These are phyloP conservation scores for Phoma sp. DNA, from an alignment of 2,329 filamentous ascomycete genomes.

Conservation along the genomic window DNA sequence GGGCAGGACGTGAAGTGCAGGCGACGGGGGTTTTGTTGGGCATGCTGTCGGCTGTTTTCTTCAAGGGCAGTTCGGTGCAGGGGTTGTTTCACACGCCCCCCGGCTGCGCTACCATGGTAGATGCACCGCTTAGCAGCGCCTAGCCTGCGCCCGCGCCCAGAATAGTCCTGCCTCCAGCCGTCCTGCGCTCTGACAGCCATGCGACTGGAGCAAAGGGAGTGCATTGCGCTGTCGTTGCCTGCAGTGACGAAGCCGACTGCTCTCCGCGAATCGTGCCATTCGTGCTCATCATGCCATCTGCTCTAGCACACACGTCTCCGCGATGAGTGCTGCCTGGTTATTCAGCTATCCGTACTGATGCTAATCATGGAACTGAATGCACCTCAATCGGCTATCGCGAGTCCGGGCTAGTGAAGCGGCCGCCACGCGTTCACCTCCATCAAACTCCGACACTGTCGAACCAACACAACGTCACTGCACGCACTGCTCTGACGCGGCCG, in stretches of 20 bases:
- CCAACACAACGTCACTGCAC: not conserved
- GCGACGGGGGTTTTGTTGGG: slow-evolving; percentile 14
- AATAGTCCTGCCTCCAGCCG: no score
- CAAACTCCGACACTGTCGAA: not conserved
- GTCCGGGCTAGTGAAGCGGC: not conserved
- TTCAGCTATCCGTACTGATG: no score
- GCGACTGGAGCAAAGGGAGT: slow-evolving; percentile 5
- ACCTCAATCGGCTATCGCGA: not conserved
- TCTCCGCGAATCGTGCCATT: no score
- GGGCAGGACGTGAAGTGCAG: slow-evolving; percentile 7
- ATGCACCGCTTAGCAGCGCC: not conserved
- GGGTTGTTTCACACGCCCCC: slow-evolving; percentile 15
- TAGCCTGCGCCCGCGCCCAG: no score
- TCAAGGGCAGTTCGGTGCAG: slow-evolving; percentile 18
- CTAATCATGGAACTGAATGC: slow-evolving; percentile 1
- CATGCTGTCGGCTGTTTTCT: slow-evolving; percentile 5
- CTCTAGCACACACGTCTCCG: no score
- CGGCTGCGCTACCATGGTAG: slow-evolving; percentile 15
- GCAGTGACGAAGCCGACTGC: no score
- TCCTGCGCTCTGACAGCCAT: not conserved
- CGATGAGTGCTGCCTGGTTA: no score
- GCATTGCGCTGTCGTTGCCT: not conserved
- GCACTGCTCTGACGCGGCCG: slow-evolving; percentile 7
- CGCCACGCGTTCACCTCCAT: slow-evolving; percentile 17
- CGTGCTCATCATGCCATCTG: no score